These are phyloP conservation scores for Botrytis medusae DNA, from an alignment of 2,329 filamentous ascomycete species.

Conservation along the genomic window DNA sequence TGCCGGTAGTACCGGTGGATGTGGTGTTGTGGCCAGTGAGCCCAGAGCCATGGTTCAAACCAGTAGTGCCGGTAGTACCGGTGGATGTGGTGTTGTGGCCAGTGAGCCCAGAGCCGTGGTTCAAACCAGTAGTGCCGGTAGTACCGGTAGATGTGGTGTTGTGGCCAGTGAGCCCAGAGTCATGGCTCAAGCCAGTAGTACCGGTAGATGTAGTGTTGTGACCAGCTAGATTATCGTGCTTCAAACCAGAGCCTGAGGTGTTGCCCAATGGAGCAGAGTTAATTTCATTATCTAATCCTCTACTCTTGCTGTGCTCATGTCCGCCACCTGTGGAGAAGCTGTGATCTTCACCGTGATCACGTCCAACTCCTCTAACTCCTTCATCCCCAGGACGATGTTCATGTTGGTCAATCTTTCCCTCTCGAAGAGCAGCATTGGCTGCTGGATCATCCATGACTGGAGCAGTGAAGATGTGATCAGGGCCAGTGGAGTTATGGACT, in stretches of 20 bases:
- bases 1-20: too few species aligned
- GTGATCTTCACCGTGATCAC: background rate
- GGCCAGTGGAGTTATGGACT: constrained; percentile 8
- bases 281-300: background rate
- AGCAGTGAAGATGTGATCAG: constrained; percentile 16
- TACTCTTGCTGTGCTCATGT: constrained; percentile 12
- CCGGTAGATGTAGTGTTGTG: background rate
- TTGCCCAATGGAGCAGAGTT: constrained; percentile 11
- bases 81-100: background rate
- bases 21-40: background rate
- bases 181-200: background rate
- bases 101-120: background rate
- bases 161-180: background rate
- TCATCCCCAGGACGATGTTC: constrained; percentile 3
- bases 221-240: background rate
- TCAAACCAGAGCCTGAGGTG: constrained; percentile 5
- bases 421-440: background rate
- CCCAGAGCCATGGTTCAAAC: background rate
- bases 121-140: background rate
- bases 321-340: background rate
- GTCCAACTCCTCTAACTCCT: background rate
- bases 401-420: constrained; percentile 6
- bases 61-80: background rate
- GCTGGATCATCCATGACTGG: constrained; percentile 17
- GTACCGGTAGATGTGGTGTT: background rate